Base-by-base conservation (phyloP, 2,329 filamentous ascomycete species). In the Gnomoniopsis smithogilvyi region DNA sequence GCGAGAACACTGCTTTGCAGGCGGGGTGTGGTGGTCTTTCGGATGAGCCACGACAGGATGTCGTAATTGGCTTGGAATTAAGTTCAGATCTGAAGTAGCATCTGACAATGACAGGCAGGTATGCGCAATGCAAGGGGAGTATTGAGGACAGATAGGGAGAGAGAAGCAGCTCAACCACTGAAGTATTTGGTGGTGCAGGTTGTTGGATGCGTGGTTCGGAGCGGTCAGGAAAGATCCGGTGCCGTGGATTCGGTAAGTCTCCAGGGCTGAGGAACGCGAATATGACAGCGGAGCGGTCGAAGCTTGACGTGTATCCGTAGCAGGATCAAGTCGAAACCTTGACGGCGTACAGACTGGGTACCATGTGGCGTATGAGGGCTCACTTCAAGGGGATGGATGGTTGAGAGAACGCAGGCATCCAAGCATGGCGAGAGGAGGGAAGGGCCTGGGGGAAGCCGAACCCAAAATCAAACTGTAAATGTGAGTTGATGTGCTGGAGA, bases 191-290 rank as follows among this genome's bases (percentile, higher is more conserved):
- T 49, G 30, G 24, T 12, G 12, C 38, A 19, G 8, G 10, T 14
- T 26, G 34, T 33, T 50, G 54, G 54, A 45, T 45, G 34, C 54
- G 45, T 56, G 54, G 38, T 46, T 56, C 54, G 22, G 33, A 55
- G 54, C 54, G 54, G 54, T 56, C 54, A 56, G 33, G 53, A n/a
- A 56, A 15, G 54, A 56, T 30, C 54, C 54, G 34, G 46, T 24
- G 33, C 54, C 54, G 45, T 38, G 54, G 54, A 34, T 24, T 56
- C 54, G 54, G 54, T 34, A 50, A 34, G 30, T 56, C 21, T 30
- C 17, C 45, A 38, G 33, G 45, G 30, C 30, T 38, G 43, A n/a
- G 45, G 33, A 38, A 26, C 38, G 43, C 45, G 33, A 49, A 38
- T 45, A 21, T 24, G 49, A 24, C 45, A 49, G 53, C 30, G 24